Evolutionary conservation across 2,329 filamentous ascomycete genomes (phyloP).

Genomic region (Alternaria brassicae): DNA sequence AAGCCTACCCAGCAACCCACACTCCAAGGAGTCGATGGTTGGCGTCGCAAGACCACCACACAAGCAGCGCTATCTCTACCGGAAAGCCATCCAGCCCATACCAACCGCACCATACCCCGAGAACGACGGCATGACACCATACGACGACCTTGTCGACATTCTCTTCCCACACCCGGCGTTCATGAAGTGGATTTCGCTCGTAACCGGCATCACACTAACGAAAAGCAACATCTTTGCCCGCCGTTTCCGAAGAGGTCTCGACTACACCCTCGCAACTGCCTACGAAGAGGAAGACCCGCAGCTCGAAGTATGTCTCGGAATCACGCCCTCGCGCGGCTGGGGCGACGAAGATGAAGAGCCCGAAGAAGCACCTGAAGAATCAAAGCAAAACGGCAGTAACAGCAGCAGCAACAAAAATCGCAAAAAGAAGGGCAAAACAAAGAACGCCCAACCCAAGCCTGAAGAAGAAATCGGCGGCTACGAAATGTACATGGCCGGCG

Average conservation of each 20-base stretch:
- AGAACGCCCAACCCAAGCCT: slow-evolving; percentile 11
- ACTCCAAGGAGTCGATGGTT: slow-evolving; percentile 50
- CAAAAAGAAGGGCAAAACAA: slow-evolving; percentile 41
- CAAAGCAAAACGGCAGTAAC: slow-evolving; percentile 51
- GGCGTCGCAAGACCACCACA: slow-evolving; percentile 84
- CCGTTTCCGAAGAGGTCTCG: slow-evolving; percentile 82
- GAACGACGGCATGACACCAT: slow-evolving; percentile 48
- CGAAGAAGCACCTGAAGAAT: slow-evolving; percentile 55
- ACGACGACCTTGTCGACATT: slow-evolving; percentile 80
- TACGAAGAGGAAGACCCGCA: slow-evolving; percentile 76
- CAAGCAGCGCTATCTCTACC: slow-evolving; percentile 92
- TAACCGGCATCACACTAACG: slow-evolving; percentile 76
- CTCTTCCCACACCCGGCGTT: slow-evolving; percentile 87
- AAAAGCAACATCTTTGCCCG: slow-evolving; percentile 81
- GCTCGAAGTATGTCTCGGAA: slow-evolving; percentile 83
- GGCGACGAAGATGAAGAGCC: slow-evolving; percentile 70
- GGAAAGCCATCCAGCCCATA: slow-evolving; percentile 61
- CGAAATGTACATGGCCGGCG: slow-evolving; percentile 91
- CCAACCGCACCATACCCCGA: slow-evolving; percentile 45
- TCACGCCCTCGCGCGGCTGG: slow-evolving; percentile 88
- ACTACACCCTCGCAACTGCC: slow-evolving; percentile 92
- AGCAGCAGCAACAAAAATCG: slow-evolving; percentile 22
- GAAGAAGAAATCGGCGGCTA: slow-evolving; percentile 74
- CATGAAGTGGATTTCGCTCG: slow-evolving; percentile 84
- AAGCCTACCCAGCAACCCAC: slow-evolving; percentile 47